A percentile compares a stretch with the other conserved stretches of the same genome.
These are phyloP conservation scores for Boletus tomentosulus DNA, from an alignment of 768 basidiomycete genomes.

Conservation along the genomic window DNA sequence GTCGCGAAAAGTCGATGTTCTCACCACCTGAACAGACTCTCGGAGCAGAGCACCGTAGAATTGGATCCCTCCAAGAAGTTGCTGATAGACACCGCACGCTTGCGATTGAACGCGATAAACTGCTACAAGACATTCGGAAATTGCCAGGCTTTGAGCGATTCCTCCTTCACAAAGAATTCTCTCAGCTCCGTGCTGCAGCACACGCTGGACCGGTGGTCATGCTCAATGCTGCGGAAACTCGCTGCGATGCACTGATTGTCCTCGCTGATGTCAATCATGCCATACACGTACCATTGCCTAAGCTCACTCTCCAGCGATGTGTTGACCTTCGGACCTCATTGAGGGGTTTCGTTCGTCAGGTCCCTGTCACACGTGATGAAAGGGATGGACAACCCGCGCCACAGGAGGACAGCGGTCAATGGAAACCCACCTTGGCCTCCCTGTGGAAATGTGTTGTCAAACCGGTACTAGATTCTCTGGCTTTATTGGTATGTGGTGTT, in stretches of 20 bases:
- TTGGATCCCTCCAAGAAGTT: too few species aligned
- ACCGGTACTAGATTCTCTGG: conserved; percentile 2
- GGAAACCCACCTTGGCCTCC: background rate
- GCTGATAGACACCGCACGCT: too few species aligned
- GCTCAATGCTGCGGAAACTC: background rate
- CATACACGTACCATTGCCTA: background rate
- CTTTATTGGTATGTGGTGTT: background rate
- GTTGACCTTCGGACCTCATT: background rate
- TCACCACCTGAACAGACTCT: background rate
- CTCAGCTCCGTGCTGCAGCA: too few species aligned
- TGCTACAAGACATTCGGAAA: too few species aligned
- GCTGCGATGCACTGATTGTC: background rate
- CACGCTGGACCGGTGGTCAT: background rate
- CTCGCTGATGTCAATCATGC: background rate
- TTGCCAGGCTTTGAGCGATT: too few species aligned
- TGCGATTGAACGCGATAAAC: too few species aligned
- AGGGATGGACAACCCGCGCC: background rate
- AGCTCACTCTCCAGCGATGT: background rate
- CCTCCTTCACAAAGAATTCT: too few species aligned
- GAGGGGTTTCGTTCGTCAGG: background rate
- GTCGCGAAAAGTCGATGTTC: background rate
- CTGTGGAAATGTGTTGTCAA: conserved; percentile 7
- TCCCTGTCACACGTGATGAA: background rate
- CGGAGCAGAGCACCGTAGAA: too few species aligned
- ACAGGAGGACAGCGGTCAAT: background rate